Base-by-base conservation (phyloP, 2,329 filamentous ascomycete genomes). In the Colletotrichum coccodes region DNA sequence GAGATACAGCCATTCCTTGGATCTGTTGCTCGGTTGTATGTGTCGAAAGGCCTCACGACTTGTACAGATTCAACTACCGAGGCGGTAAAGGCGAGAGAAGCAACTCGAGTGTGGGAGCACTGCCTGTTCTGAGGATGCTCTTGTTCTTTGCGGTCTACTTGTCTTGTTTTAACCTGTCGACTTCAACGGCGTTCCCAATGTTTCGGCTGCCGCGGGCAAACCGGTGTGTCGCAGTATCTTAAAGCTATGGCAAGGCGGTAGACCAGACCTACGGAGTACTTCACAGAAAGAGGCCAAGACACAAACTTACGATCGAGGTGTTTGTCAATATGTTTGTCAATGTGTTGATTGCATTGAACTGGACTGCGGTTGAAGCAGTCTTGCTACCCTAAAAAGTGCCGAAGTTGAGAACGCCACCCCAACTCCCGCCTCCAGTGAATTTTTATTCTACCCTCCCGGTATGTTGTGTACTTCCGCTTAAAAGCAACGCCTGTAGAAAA, bases 401-500 rank as follows among this genome's bases (percentile, higher is more conserved):
- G 67, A 68, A 66, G 66, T 69, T 66, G 72, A 73, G 69, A 72
- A 73, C 74, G 70, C 75, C 75, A 74, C 57, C 54, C 47, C 63
- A 73, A 78, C 72, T 74, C 72, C 74, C 68, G 70, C 62, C 56
- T 46, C 66, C 67, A 56, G 38, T 50, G 58, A 36, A 69, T 69
- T 66, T 62, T 69, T 49, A 44, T 38, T 70, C 58, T 59, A 47
- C 60, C 64, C 44, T 61, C 64, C 67, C 63, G 32, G 44, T 58
- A 38, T 61, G 68, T 70, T 28, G 36, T 47, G 12, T 36, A 53
- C 68, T 66, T 62, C 67, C 62, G 63, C 57, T 58, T 38, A 28
- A 62, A 44, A 68, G 76, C 76, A 78, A 79, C 77, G 77, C 77
- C 76, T 76, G 73, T 75, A 75, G 72, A 76, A 59, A 75, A 79